Base-by-base conservation (phyloP, 345 rosid genomes). In the Microthlaspi erraticum region DNA sequence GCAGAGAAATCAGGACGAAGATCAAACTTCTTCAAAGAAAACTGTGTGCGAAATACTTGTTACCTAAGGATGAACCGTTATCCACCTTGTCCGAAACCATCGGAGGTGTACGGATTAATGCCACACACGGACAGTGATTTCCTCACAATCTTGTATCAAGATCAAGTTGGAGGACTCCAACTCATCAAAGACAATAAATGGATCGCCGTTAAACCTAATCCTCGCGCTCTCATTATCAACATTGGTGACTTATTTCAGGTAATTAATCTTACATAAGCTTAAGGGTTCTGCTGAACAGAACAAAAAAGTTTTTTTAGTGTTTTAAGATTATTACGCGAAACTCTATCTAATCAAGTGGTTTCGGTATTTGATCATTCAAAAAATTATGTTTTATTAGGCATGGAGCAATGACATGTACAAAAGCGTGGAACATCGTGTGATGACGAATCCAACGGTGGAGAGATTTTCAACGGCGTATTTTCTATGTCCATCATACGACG, bases 91-190 rank as follows among this genome's bases (percentile, higher is more conserved):
- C 85, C 90, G 0, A 54, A 80, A 33, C 80, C 87, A 11, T 32
- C 68, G 6, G 78, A 79, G 8, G 78, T 89, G 10, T 84, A 78
- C 67, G 99, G 98, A 2, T 80, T 94, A 36, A 84, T 87, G 85
- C 97, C 99, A 2, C 99, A 94, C 78, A 94, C 99, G 0, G 98
- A 94, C 54, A 94, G 98, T 66, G 98, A 91, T 78, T 94, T 94
- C 81, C 92, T 94, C 77, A 94, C 99, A 2, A 81, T 94, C 66
- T 70, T 91, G 59, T 82, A 89, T 45, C 97, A 94, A 72, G 99
- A 94, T 60, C 82, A 83, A 18, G 98, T 94, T 4, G 99, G 98
- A 31, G 99, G 99, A 3, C 78, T 94, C 76, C 99, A 91, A 64
- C 68, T 94, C 37, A 84, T 89, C 23, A 89, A 86, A 72, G 88